Base-by-base conservation (phyloP, 306 rosid species). In the Cicer cuneatum region DNA sequence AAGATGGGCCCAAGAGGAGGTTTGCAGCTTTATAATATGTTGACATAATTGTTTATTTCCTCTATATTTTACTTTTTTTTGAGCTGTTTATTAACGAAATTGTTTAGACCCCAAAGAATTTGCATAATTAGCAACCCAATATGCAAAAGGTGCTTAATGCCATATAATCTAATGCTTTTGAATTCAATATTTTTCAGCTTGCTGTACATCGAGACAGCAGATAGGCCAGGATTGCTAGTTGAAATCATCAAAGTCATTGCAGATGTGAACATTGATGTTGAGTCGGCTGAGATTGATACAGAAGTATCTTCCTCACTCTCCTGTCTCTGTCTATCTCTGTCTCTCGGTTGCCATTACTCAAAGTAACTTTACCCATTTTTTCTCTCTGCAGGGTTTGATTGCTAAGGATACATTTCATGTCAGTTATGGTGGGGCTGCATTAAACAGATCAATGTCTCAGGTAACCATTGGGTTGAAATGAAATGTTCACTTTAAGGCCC, bases 331-430 rank as follows among this genome's bases (percentile, higher is more conserved):
- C 18, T 10, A n/a, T 83, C 52, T 75, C 49, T 2, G 10, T 9
- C 52, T 64, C 35, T 66, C 33, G 4, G 21, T 21, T 40, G 14
- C 66, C 56, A 77, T 76, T 75, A 14, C 49, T 65, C 57, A 18
- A 56, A 69, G 66, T 69, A 74, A 81, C 66, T 49, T 46, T 48
- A 78, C 52, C 58, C 13, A 10, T 69, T 78, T 82, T 61, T 35
- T 84, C 76, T 57, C 65, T 59, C 19, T 59, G 43, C 71, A 94
- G 99, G 99, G 99, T 43, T 80, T 94, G 93, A 82, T 90, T 8
- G 99, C 99, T 18, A 94, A 94, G 85, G 97, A 92, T 82, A 94
- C 74, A 73, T 94, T 94, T 76, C 92, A 94, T 78, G 99, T 92
- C 81, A 92, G 99, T 81, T 89, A 94, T 68, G 78, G 90, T 40